Conservation (phyloP, 176 grass and related monocot species). For the Triticum urartu region DNA sequence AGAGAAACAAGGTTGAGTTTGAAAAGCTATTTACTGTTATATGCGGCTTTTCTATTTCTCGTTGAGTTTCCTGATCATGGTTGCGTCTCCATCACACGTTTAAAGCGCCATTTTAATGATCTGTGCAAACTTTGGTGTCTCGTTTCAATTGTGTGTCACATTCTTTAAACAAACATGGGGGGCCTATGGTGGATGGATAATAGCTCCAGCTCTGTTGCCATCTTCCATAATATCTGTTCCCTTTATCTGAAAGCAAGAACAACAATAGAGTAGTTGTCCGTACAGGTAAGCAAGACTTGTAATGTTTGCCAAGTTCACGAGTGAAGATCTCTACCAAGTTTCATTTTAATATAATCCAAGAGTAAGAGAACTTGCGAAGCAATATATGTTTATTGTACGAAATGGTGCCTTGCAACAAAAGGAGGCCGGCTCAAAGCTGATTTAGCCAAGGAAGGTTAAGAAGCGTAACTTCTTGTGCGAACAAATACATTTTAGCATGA, state of each 20-base stretch:
- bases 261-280: neutral
- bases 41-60: neutral
- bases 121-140: neutral
- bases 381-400: neutral
- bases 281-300: neutral
- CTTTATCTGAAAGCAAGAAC: neutral
- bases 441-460: neutral
- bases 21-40: neutral
- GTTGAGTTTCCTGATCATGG: neutral
- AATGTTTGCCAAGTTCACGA: neutral
- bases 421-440: neutral
- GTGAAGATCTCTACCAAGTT: neutral
- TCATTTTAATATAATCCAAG: neutral
- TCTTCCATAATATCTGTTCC: neutral
- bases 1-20: constrained; percentile 24
- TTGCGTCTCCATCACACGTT: neutral
- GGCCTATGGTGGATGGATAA: neutral
- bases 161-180: neutral
- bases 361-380: constrained; percentile 16
- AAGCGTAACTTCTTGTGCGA: neutral
- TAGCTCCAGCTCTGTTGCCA: neutral
- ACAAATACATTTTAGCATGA: neutral
- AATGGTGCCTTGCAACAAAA: neutral
- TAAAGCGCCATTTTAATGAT: neutral
- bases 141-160: neutral